Percentiles rank a stretch among this genome's conserved stretches.
Evolutionary conservation across 1,284 basidiomycete species (phyloP).

Genomic region (Abortiporus biennis): DNA sequence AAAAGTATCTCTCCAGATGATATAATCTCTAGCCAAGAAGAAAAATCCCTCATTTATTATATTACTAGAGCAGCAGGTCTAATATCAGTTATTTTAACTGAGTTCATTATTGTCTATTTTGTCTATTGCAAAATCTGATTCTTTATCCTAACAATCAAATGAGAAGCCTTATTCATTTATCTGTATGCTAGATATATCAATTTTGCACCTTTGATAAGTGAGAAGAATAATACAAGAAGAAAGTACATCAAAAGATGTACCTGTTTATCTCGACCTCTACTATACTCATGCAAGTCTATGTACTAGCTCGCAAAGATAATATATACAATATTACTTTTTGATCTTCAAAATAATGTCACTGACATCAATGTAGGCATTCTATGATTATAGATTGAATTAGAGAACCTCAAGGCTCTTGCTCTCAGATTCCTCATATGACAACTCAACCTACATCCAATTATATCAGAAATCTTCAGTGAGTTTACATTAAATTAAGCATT

Average conservation of each 20-base stretch:
- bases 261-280: slow-evolving; percentile 5
- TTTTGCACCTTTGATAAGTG: slow-evolving; percentile 9
- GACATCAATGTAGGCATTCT: neutral
- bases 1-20: too few relatives aligned
- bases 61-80: too few relatives aligned
- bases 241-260: slow-evolving; percentile 2
- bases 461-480: slow-evolving; percentile 15
- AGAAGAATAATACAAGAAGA: neutral
- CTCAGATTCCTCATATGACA: slow-evolving; percentile 13
- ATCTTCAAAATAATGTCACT: too few relatives aligned
- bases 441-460: slow-evolving; percentile 10
- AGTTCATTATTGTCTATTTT: too few relatives aligned
- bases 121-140: too few relatives aligned
- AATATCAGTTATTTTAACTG: too few relatives aligned
- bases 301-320: slow-evolving; percentile 5
- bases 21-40: too few relatives aligned
- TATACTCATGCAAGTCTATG: slow-evolving; percentile 9
- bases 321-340: neutral
- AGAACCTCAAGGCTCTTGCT: slow-evolving; percentile 11
- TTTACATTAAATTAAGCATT: slow-evolving; percentile 15
- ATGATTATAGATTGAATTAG: too few relatives aligned
- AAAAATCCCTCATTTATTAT: too few relatives aligned
- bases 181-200: slow-evolving; percentile 8
- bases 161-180: slow-evolving; percentile 11
- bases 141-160: too few relatives aligned